Conservation (phyloP, 2,329 filamentous ascomycete genomes). For the Epichloe brachyelytri region DNA sequence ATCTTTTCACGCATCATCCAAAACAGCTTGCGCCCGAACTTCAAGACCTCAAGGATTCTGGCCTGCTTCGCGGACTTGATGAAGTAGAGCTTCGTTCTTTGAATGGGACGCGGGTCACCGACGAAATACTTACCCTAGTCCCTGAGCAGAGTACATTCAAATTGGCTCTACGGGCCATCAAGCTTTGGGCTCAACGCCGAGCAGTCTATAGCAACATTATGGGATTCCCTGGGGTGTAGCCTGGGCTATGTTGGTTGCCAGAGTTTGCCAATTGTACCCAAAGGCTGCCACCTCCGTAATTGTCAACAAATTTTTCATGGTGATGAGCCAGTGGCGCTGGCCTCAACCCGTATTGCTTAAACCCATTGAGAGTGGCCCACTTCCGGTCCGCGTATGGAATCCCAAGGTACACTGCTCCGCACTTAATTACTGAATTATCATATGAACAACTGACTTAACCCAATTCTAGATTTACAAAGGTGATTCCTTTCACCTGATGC, state of each 20-base stretch:
- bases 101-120: slow-evolving; percentile 88
- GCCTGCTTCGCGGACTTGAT: slow-evolving; percentile 71
- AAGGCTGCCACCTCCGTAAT: slow-evolving; percentile 81
- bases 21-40: slow-evolving; percentile 53
- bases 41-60: slow-evolving; percentile 67
- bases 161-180: slow-evolving; percentile 79
- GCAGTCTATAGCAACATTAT: slow-evolving; percentile 94
- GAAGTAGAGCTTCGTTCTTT: slow-evolving; percentile 79
- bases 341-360: slow-evolving; percentile 88
- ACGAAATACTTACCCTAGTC: slow-evolving; percentile 79
- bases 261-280: slow-evolving; percentile 92
- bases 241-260: slow-evolving; percentile 94
- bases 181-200: slow-evolving; percentile 87
- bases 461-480: slow-evolving; percentile 53
- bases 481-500: slow-evolving; percentile 86
- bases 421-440: neutral
- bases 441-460: slow-evolving; percentile 6
- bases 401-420: slow-evolving; percentile 50
- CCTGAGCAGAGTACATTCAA: slow-evolving; percentile 85
- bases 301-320: slow-evolving; percentile 85
- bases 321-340: slow-evolving; percentile 88
- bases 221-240: slow-evolving; percentile 95
- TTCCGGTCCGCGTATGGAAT: slow-evolving; percentile 87
- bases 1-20: slow-evolving; percentile 71
- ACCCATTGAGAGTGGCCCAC: slow-evolving; percentile 65